These are phyloP conservation scores for Candida schatavii DNA, from an alignment of 805 yeast species.

Conservation along the genomic window DNA sequence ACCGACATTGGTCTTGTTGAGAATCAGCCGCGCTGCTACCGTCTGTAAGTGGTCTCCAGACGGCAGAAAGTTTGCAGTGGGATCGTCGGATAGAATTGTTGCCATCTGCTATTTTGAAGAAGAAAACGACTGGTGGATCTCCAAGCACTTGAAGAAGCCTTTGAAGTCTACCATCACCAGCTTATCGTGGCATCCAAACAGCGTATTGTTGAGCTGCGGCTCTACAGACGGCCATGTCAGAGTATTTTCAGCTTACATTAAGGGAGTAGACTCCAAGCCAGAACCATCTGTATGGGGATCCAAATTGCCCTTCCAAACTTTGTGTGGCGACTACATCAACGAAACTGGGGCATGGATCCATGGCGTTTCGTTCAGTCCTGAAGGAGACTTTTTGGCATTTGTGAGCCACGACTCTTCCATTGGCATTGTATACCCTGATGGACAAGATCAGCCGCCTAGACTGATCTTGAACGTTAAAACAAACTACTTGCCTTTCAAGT, in stretches of 20 bases:
- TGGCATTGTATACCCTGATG: conserved; percentile 74
- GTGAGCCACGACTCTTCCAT: conserved; percentile 87
- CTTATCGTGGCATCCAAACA: conserved; percentile 91
- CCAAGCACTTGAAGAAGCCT: conserved; percentile 96
- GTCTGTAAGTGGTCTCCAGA: conserved; percentile 92
- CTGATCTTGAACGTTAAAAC: conserved; percentile 60
- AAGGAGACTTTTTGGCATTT: conserved; percentile 74
- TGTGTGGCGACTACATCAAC: conserved; percentile 73
- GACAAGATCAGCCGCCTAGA: conserved; percentile 59
- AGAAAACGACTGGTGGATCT: conserved; percentile 99
- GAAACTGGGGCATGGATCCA: conserved; percentile 89
- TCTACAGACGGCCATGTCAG: conserved; percentile 92
- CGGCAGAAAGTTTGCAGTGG: conserved; percentile 96
- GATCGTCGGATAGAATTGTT: conserved; percentile 89
- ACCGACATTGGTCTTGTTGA: conserved; percentile 87
- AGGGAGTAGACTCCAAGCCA: conserved; percentile 84
- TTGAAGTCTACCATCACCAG: conserved; percentile 80
- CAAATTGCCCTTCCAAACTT: conserved; percentile 88
- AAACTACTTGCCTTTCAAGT: conserved; percentile 73
- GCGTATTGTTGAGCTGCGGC: conserved; percentile 82
- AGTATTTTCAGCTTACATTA: conserved; percentile 84
- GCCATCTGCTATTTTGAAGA: conserved; percentile 95
- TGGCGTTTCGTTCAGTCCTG: conserved; percentile 80
- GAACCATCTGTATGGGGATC: conserved; percentile 88
- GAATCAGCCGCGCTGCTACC: conserved; percentile 95